Evolutionary conservation across 805 yeast genomes (phyloP).

Genomic region (Kodamaea kaohsiungensis): DNA sequence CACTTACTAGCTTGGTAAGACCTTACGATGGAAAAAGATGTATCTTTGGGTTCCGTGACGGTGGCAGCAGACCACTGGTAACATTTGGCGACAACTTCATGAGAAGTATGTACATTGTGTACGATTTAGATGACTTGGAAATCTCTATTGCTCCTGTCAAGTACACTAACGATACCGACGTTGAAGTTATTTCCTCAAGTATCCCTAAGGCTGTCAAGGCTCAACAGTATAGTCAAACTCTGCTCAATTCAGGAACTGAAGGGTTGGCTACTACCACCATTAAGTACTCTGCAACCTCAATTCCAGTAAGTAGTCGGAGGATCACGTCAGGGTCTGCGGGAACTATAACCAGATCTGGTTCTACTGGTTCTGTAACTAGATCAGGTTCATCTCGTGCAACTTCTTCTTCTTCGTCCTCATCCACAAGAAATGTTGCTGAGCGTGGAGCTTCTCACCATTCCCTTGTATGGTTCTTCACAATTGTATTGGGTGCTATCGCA

Average conservation of each 20-base stretch:
- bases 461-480: background rate
- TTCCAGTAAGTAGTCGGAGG: background rate
- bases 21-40: slow-evolving; percentile 12
- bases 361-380: background rate
- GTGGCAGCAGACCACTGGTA: slow-evolving; percentile 28
- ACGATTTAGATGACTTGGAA: slow-evolving; percentile 57
- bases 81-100: slow-evolving; percentile 68
- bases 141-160: slow-evolving; percentile 47
- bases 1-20: slow-evolving; percentile 36
- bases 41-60: slow-evolving; percentile 18
- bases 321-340: background rate
- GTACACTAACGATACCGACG: slow-evolving; percentile 33
- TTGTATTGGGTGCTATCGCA: background rate
- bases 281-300: background rate
- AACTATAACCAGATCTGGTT: background rate
- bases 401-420: background rate
- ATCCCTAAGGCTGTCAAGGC: slow-evolving; percentile 56
- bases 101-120: slow-evolving; percentile 63
- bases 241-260: background rate
- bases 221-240: slow-evolving; percentile 34
- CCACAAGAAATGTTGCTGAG: background rate
- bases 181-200: slow-evolving; percentile 44
- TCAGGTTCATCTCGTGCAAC: background rate
- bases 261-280: background rate
- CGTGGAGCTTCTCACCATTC: background rate